These are phyloP conservation scores for Phytophthora nicotianae DNA, from an alignment of 352 stramenopile species.

Conservation along the genomic window DNA sequence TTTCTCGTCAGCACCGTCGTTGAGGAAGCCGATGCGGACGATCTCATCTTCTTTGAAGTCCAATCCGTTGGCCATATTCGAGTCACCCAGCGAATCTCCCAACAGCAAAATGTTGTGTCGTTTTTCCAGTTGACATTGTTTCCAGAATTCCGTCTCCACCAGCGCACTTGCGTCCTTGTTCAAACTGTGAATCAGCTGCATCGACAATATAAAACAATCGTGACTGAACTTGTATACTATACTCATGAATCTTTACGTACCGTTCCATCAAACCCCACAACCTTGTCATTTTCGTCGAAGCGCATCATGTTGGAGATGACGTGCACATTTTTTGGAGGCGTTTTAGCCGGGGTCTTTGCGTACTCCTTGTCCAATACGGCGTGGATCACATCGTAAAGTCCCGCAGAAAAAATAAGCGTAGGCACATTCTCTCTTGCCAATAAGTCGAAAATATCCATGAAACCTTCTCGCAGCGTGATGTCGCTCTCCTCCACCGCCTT, in stretches of 20 bases:
- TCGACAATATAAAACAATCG: conserved; percentile 5
- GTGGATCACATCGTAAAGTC: conserved; percentile 84
- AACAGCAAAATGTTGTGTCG: conserved; percentile 78
- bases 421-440: conserved; percentile 62
- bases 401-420: conserved; percentile 75
- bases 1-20: conserved; percentile 57
- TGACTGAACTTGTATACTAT: not conserved
- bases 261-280: conserved; percentile 60
- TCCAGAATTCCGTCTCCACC: conserved; percentile 69
- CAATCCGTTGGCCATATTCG: conserved; percentile 71
- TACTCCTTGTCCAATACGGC: conserved; percentile 73
- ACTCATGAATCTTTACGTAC: conserved; percentile 20
- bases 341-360: conserved; percentile 35
- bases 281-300: conserved; percentile 54
- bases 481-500: conserved; percentile 56
- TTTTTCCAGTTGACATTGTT: conserved; percentile 70
- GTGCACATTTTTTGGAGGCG: conserved; percentile 63
- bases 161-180: conserved; percentile 84
- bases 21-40: conserved; percentile 73
- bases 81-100: conserved; percentile 72
- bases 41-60: conserved; percentile 66
- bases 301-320: conserved; percentile 86
- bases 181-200: conserved; percentile 75
- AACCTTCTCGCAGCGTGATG: conserved; percentile 60
- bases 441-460: conserved; percentile 67